A percentile compares a stretch with the other conserved stretches of the same genome.
These are phyloP conservation scores for Lodderomyces orthopsilosis DNA, from an alignment of 1,139 yeast genomes.

Conservation along the genomic window DNA sequence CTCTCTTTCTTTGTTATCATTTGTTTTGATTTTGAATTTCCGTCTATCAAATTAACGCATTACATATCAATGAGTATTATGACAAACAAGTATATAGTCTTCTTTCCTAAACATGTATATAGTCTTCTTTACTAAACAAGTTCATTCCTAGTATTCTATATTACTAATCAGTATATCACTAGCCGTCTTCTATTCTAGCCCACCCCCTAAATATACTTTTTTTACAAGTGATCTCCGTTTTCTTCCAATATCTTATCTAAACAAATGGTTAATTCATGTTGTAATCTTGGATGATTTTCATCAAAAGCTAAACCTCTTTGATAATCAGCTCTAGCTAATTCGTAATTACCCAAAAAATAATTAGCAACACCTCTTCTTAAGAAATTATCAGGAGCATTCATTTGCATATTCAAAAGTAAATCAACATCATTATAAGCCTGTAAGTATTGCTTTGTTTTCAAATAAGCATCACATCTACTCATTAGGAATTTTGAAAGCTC, in stretches of 20 bases:
- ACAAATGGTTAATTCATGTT: conserved; percentile 42
- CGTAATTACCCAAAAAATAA: conserved; percentile 64
- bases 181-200: no score
- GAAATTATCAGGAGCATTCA: conserved; percentile 73
- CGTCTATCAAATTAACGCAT: not conserved
- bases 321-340: conserved; percentile 70
- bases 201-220: no score
- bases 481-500: conserved; percentile 72
- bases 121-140: no score
- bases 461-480: conserved; percentile 80
- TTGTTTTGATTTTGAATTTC: not conserved
- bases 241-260: conserved; percentile 49
- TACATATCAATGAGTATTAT: not conserved
- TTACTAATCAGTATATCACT: no score
- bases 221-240: conserved; percentile 44
- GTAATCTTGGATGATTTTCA: conserved; percentile 47
- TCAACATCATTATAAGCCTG: conserved; percentile 84
- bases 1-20: not conserved
- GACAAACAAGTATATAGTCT: no score
- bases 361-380: conserved; percentile 79
- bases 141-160: no score
- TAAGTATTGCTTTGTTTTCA: conserved; percentile 60
- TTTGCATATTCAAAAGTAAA: conserved; percentile 60
- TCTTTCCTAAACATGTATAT: no score
- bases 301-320: conserved; percentile 73